phyloP scores from a whole-genome alignment of 352 stramenopile species.

The Phytopythium cucurbitacearum region DNA sequence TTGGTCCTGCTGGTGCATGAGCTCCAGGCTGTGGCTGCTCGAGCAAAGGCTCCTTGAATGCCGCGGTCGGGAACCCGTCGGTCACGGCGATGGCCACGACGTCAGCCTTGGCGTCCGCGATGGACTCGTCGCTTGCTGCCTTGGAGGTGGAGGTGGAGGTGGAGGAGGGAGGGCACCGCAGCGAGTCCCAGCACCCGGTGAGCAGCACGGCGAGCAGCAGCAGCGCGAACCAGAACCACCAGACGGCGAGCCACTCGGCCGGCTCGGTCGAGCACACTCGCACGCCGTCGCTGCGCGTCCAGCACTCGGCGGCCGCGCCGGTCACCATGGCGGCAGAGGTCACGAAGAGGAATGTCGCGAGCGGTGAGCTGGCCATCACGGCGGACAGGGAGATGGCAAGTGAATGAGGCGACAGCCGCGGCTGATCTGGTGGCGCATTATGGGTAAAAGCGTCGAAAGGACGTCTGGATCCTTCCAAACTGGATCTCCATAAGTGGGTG shows the following conservation, averaged over 20 bases:
- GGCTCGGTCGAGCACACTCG: conserved; percentile 54
- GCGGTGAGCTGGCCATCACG: not conserved
- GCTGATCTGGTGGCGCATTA: too few species aligned
- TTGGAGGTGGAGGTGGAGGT: conserved; percentile 11
- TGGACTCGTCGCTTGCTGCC: not conserved
- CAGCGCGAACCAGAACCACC: conserved; percentile 70
- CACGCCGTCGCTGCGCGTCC: conserved; percentile 42
- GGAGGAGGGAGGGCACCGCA: too few species aligned
- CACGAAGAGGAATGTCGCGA: not conserved
- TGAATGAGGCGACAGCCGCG: too few species aligned
- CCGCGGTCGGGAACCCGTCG: not conserved
- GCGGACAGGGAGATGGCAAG: too few species aligned
- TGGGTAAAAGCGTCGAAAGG: too few species aligned
- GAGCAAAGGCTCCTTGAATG: conserved; percentile 11
- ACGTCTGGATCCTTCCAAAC: too few species aligned
- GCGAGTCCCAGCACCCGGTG: conserved; percentile 27
- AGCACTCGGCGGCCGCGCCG: conserved; percentile 39
- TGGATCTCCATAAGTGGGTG: too few species aligned
- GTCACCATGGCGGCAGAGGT: not conserved
- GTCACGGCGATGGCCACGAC: conserved; percentile 2
- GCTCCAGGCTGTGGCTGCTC: not conserved
- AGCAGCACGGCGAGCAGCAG: conserved; percentile 33
- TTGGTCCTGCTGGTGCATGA: too few species aligned
- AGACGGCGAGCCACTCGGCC: conserved; percentile 36
- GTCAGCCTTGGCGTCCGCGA: conserved; percentile 5